phyloP scores from a whole-genome alignment of 805 yeast species.

The Schwanniomyces yamadae region DNA sequence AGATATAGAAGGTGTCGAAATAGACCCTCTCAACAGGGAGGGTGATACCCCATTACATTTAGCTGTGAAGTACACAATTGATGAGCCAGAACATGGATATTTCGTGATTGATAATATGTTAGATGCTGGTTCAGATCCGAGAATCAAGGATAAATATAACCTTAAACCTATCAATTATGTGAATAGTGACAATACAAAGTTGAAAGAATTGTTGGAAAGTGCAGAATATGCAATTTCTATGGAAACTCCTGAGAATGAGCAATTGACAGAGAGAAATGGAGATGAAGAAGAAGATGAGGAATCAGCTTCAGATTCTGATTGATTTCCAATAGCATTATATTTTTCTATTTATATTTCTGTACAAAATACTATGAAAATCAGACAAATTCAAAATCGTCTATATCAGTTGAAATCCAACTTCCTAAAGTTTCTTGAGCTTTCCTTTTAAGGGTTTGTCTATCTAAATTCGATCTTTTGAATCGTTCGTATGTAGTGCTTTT shows the following conservation, averaged over 20 bases:
- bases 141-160: slow-evolving; percentile 44
- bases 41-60: slow-evolving; percentile 89
- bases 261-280: slow-evolving; percentile 34
- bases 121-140: slow-evolving; percentile 90
- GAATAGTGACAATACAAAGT: slow-evolving; percentile 50
- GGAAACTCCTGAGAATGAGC: slow-evolving; percentile 32
- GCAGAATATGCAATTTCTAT: slow-evolving; percentile 73
- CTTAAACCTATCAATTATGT: slow-evolving; percentile 76
- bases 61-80: slow-evolving; percentile 73
- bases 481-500: slow-evolving; percentile 23
- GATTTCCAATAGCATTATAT: slow-evolving; percentile 3
- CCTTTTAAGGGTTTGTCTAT: slow-evolving; percentile 29
- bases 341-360: too few relatives aligned
- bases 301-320: slow-evolving; percentile 34
- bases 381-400: slow-evolving; percentile 44
- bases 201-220: slow-evolving; percentile 66
- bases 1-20: slow-evolving; percentile 87
- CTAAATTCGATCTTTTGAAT: slow-evolving; percentile 24
- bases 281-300: slow-evolving; percentile 35
- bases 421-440: slow-evolving; percentile 31
- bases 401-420: slow-evolving; percentile 46
- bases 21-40: slow-evolving; percentile 75
- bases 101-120: slow-evolving; percentile 76
- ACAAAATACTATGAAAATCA: too few relatives aligned
- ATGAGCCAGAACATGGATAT: slow-evolving; percentile 83